These are phyloP conservation scores for Cercophora sp. DNA, from an alignment of 495 filamentous ascomycete species.

Conservation along the genomic window DNA sequence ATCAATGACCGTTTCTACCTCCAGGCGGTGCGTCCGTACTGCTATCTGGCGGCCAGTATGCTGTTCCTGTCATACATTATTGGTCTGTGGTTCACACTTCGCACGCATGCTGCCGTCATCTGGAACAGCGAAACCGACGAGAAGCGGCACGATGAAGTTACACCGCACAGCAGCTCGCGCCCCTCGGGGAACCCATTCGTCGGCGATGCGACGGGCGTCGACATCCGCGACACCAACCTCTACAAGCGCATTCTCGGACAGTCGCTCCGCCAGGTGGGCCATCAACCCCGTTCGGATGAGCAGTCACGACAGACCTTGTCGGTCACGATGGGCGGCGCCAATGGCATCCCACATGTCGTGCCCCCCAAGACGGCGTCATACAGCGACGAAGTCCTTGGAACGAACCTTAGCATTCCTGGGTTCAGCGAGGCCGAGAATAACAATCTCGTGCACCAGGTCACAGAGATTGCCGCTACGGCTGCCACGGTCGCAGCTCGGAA, in stretches of 20 bases:
- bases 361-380: conserved; percentile 60
- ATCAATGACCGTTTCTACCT: conserved; percentile 82
- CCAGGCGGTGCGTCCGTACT: conserved; percentile 88
- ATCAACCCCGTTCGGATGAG: conserved; percentile 49
- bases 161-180: conserved; percentile 32
- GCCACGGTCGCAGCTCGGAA: conserved; percentile 86
- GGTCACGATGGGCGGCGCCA: conserved; percentile 26
- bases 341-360: conserved; percentile 61
- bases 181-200: conserved; percentile 37
- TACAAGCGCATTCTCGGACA: conserved; percentile 94
- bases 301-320: conserved; percentile 42
- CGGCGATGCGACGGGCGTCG: conserved; percentile 39
- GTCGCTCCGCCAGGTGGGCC: conserved; percentile 74
- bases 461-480: conserved; percentile 88
- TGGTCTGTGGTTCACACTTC: conserved; percentile 90
- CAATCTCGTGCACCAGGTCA: conserved; percentile 72
- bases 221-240: conserved; percentile 77
- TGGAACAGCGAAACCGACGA: conserved; percentile 88
- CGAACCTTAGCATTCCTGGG: conserved; percentile 56
- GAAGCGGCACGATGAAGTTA: conserved; percentile 60
- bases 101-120: conserved; percentile 94
- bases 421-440: conserved; percentile 76
- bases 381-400: conserved; percentile 30
- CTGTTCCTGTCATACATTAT: conserved; percentile 93
- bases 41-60: conserved; percentile 76